Conservation (phyloP, 768 basidiomycete genomes). For the Tricholoma furcatifolium region DNA sequence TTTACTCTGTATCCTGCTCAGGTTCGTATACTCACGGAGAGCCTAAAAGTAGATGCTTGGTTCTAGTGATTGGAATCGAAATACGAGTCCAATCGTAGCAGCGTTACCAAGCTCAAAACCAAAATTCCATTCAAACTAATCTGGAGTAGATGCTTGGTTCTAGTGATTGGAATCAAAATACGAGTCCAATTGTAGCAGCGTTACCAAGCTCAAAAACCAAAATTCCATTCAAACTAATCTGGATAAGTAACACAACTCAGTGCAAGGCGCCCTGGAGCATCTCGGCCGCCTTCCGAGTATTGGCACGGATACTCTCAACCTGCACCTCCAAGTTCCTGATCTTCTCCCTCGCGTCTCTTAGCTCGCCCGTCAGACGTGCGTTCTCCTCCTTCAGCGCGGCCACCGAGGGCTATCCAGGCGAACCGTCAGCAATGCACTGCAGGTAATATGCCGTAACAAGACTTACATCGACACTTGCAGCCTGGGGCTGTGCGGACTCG, state of each 20-base stretch:
- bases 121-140: no score
- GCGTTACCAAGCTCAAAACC: no score
- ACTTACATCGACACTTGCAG: slow-evolving; percentile 27
- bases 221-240: background rate
- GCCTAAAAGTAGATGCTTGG: no score
- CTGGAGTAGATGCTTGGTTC: no score
- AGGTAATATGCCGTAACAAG: background rate
- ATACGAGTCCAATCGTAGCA: no score
- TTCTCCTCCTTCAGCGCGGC: slow-evolving; percentile 53
- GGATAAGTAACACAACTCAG: background rate
- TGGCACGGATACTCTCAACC: slow-evolving; percentile 71
- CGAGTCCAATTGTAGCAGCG: no score
- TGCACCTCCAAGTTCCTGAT: slow-evolving; percentile 84
- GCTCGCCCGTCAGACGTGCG: slow-evolving; percentile 55
- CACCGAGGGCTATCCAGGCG: slow-evolving; percentile 7
- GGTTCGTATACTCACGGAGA: no score
- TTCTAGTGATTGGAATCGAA: no score
- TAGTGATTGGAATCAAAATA: no score
- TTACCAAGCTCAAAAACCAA: no score
- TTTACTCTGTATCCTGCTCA: no score
- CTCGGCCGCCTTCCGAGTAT: slow-evolving; percentile 75
- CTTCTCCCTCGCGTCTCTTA: slow-evolving; percentile 78
- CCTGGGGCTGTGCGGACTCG: slow-evolving; percentile 20
- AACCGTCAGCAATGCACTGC: background rate
- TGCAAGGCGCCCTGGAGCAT: slow-evolving; percentile 34